Evolutionary conservation across 805 yeast genomes (phyloP), one percentile per base, ranked within the genome.

Genomic region (Ogataea parapolymorpha): DNA sequence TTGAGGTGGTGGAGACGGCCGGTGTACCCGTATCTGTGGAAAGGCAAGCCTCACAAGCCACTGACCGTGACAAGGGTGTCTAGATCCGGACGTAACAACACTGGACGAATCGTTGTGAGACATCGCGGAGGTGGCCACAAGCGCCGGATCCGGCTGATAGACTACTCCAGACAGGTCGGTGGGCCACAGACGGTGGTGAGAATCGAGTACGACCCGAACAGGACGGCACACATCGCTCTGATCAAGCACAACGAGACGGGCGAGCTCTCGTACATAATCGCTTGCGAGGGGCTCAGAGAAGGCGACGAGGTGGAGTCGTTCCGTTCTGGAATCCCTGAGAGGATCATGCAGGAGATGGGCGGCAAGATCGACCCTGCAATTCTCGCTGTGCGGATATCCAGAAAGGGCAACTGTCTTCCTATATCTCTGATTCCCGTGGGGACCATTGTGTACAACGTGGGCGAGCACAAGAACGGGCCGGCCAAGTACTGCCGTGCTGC

Each of bases 121-220:
- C 96, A 93, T 63, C 80, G 95, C 63, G 99, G 98, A 62, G 99
- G 99, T 56, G 98, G 98, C 26, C 93, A 85, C 62, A 86, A 85
- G 63, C 82, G 91, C 58, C 79, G 99, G 65, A 74, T 86, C 28
- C 78, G 99, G 55, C 62, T 86, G 25, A 74, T 93, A 16, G 99
- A 93, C 65, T 82, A 81, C 56, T 67, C 71, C 53, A 77, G 99
- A 58, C 55, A 62, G 28, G 74, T 62, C 3, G 66, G 80, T 1
- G 98, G 97, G 20, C 75, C 73, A 32, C 93, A 87, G 54, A 74
- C 76, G 24, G 97, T 93, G 16, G 68, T 80, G 48, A 75, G 99
- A 62, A 86, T 93, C 45, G 99, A 93, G 65, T 88, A 88, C 59
- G 99, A 93, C 66, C 99, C 99, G 35, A 85, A 85, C 56, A 79